Evolutionary conservation across 352 stramenopile species (phyloP).

Genomic region (Globisporangium canariense): DNA sequence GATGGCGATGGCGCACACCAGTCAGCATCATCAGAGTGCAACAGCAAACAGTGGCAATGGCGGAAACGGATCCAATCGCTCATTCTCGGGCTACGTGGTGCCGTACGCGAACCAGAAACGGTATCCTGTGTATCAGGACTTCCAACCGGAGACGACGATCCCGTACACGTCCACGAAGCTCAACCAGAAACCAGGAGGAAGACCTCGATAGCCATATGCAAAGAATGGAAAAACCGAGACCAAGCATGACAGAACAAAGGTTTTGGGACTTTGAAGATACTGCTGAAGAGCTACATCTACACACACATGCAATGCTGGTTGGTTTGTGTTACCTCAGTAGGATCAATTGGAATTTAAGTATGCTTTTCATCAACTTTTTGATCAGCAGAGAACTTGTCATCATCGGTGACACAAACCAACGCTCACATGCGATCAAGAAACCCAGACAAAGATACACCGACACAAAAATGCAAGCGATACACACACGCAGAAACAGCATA

Average conservation of each 20-base stretch:
- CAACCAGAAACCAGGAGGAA: slow-evolving; percentile 18
- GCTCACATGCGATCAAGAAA: neutral
- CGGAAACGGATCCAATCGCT: neutral
- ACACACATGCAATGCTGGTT: slow-evolving; percentile 8
- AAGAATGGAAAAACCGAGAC: neutral
- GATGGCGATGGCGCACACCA: neutral
- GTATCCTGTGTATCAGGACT: slow-evolving; percentile 27
- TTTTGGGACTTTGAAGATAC: neutral
- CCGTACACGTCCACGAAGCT: slow-evolving; percentile 35
- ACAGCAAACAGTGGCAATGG: slow-evolving; percentile 8
- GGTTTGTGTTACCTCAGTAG: slow-evolving; percentile 62
- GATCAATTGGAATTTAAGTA: slow-evolving; percentile 85
- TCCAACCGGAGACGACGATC: slow-evolving; percentile 28
- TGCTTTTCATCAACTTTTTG: slow-evolving; percentile 61
- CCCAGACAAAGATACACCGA: too few relatives aligned
- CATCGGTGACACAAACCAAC: slow-evolving; percentile 38
- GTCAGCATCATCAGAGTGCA: neutral
- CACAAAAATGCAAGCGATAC: slow-evolving; percentile 10
- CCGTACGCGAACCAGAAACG: slow-evolving; percentile 49
- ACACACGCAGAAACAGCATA: slow-evolving; percentile 23
- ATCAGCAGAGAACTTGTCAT: slow-evolving; percentile 76
- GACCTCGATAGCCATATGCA: neutral
- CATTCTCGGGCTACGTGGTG: slow-evolving; percentile 47
- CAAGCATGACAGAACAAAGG: neutral
- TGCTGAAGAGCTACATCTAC: neutral